Evolutionary conservation across 2,329 filamentous ascomycete genomes (phyloP).

Genomic region (Microcera coccophila): DNA sequence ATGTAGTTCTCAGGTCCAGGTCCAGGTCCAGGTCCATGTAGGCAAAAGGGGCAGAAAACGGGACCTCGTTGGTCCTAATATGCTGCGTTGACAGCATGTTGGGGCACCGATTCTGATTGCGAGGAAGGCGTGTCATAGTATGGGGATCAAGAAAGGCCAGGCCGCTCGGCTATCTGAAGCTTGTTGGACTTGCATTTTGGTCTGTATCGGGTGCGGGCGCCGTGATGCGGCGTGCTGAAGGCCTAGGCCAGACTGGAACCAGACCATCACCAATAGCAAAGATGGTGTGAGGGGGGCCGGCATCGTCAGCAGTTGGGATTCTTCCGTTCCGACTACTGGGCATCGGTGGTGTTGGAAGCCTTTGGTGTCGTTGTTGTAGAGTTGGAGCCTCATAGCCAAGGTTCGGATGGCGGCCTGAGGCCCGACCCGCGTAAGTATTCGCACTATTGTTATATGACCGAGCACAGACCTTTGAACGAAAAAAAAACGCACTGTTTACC

Average conservation of each 20-base stretch:
- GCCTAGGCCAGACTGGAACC: slow-evolving; percentile 18
- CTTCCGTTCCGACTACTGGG: no score
- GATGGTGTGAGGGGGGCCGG: no score
- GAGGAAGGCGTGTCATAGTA: no score
- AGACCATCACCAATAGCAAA: no score
- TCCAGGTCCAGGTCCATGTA: neutral
- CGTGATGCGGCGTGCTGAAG: slow-evolving; percentile 13
- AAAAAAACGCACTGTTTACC: no score
- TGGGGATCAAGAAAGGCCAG: no score
- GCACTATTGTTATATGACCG: no score
- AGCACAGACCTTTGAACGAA: no score
- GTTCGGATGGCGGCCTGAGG: slow-evolving; percentile 6
- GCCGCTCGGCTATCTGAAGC: no score
- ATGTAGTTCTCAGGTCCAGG: no score
- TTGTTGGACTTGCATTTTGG: neutral
- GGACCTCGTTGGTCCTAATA: neutral
- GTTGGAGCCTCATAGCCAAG: slow-evolving; percentile 5
- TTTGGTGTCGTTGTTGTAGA: neutral
- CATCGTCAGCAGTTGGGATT: no score
- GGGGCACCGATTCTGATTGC: no score
- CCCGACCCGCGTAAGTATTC: slow-evolving; percentile 9
- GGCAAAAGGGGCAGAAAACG: slow-evolving; percentile 18
- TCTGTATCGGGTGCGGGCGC: neutral
- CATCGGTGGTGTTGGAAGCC: neutral
- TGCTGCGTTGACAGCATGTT: neutral